A percentile compares a stretch with the other conserved stretches of the same genome.
Evolutionary conservation across 768 basidiomycete species (phyloP).

Genomic region (Suillus bovinus): DNA sequence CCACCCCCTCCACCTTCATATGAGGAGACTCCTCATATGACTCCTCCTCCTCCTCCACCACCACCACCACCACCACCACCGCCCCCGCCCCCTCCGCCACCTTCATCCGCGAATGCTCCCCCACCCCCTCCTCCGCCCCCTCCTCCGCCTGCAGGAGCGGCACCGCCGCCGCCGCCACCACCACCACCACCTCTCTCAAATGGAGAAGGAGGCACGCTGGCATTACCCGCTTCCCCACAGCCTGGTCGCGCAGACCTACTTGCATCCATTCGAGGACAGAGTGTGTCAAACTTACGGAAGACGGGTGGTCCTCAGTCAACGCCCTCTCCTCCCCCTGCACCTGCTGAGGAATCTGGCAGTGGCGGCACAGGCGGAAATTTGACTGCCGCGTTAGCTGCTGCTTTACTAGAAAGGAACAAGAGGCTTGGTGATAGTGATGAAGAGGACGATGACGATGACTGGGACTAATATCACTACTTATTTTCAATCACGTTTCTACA

Average conservation of each 20-base stretch:
- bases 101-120: conserved; percentile 22
- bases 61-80: conserved; percentile 23
- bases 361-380: conserved; percentile 66
- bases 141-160: conserved; percentile 22
- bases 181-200: conserved; percentile 34
- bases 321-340: conserved; percentile 36
- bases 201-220: conserved; percentile 18
- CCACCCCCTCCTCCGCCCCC: conserved; percentile 30
- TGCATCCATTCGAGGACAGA: conserved; percentile 81
- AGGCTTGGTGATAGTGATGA: conserved; percentile 86
- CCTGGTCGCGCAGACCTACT: conserved; percentile 68
- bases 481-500: conserved; percentile 7
- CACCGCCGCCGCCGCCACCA: conserved; percentile 40
- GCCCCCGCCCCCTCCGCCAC: conserved; percentile 32
- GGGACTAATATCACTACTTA: conserved; percentile 36
- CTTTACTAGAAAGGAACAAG: conserved; percentile 80
- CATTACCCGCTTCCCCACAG: conserved; percentile 49
- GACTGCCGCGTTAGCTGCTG: conserved; percentile 81
- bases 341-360: conserved; percentile 32
- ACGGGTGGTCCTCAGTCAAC: conserved; percentile 34
- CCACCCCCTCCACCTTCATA: conserved; percentile 28
- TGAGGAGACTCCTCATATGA: too few species aligned
- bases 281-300: conserved; percentile 70
- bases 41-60: conserved; percentile 31
- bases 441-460: conserved; percentile 74